Percentiles rank a stretch among this genome's conserved stretches.
These are phyloP conservation scores for Hymenoscyphus scutula DNA, from an alignment of 2,329 filamentous ascomycete species.

Conservation along the genomic window DNA sequence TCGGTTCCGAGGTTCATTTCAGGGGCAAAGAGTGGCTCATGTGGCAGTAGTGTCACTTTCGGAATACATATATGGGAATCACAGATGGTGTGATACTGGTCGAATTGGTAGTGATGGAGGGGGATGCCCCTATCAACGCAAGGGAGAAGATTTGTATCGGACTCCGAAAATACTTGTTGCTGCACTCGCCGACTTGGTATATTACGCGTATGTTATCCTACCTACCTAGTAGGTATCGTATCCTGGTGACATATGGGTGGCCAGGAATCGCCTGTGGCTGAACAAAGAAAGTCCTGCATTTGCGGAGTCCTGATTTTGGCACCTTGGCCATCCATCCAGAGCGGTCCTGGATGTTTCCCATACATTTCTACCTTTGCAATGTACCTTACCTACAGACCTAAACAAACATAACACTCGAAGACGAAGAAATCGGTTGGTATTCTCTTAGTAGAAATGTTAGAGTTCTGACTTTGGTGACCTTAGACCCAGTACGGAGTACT, in stretches of 20 bases:
- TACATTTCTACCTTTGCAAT: neutral
- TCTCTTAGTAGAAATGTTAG: neutral
- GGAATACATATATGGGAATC: neutral
- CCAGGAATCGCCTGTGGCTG: neutral
- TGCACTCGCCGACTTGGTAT: neutral
- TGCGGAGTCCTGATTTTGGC: neutral
- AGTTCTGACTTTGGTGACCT: neutral
- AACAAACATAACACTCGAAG: neutral
- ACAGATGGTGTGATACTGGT: neutral
- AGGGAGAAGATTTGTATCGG: neutral
- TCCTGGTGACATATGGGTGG: neutral
- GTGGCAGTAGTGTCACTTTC: neutral
- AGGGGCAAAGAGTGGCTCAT: neutral
- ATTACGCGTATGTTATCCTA: neutral
- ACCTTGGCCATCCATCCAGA: neutral
- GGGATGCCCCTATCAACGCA: too few species aligned
- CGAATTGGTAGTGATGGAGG: neutral
- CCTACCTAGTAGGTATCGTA: too few species aligned
- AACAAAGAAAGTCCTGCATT: conserved; percentile 2
- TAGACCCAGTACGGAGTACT: neutral
- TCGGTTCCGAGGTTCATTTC: neutral
- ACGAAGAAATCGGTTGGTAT: neutral
- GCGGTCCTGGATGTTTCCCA: neutral
- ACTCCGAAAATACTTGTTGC: neutral
- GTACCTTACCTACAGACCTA: too few species aligned